A percentile compares a stretch with the other conserved stretches of the same genome.
phyloP scores from a whole-genome alignment of 202 grass and related monocot species.

The Schoenoplectus tabernaemontani region DNA sequence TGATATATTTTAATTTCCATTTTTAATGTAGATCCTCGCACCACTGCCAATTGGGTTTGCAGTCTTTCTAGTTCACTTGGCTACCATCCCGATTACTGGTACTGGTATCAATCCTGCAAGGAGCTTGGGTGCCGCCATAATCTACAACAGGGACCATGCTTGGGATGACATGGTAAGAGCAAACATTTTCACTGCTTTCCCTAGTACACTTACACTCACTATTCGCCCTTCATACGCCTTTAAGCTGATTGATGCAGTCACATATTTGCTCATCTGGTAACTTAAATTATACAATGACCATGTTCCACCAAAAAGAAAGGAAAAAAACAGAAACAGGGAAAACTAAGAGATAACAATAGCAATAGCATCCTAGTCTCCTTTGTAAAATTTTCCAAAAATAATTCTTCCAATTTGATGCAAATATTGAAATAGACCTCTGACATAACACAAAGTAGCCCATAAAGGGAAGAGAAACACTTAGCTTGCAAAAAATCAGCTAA shows the following conservation, averaged over 20 bases:
- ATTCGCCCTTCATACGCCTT: background rate
- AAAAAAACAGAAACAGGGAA: background rate
- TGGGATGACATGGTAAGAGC: conserved; percentile 69
- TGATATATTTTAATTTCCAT: background rate
- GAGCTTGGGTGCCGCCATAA: conserved; percentile 70
- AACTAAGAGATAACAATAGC: background rate
- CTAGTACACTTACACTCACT: background rate
- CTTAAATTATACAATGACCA: background rate
- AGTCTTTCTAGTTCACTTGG: conserved; percentile 84
- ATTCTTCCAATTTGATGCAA: background rate
- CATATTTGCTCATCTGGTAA: background rate
- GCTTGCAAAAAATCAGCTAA: background rate
- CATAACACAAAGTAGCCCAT: background rate
- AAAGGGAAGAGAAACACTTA: background rate
- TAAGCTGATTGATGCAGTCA: background rate
- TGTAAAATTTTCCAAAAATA: background rate
- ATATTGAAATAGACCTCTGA: background rate
- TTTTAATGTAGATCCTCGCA: conserved; percentile 50
- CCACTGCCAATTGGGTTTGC: conserved; percentile 84
- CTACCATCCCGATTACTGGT: conserved; percentile 86
- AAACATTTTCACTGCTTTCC: background rate
- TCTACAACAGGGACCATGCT: conserved; percentile 60
- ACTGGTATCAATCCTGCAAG: conserved; percentile 86
- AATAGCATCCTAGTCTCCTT: background rate
- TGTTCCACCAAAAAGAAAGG: background rate